A percentile compares a stretch with the other conserved stretches of the same genome.
Evolutionary conservation across 345 rosid species (phyloP).

Genomic region (Trapa bicornis): DNA sequence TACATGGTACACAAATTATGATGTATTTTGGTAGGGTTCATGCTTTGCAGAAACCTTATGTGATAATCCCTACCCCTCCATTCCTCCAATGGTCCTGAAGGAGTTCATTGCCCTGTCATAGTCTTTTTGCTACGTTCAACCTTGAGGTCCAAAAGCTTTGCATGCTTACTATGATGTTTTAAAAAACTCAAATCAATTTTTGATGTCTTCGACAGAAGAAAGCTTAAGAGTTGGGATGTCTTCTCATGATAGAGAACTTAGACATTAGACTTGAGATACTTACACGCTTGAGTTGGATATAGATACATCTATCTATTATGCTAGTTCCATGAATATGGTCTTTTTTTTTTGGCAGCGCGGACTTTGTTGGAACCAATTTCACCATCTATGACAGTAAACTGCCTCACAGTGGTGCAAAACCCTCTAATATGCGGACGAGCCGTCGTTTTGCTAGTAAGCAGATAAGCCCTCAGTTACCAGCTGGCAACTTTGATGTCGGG

Average conservation of each 20-base stretch:
- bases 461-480: conserved; percentile 86
- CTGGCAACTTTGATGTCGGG: conserved; percentile 82
- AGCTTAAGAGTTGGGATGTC: not conserved
- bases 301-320: not conserved
- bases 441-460: conserved; percentile 87
- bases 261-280: not conserved
- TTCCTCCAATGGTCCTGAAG: not conserved
- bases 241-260: not conserved
- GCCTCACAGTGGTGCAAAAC: conserved; percentile 74
- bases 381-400: conserved; percentile 81
- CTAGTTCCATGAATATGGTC: not conserved
- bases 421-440: conserved; percentile 55
- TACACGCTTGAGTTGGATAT: not conserved
- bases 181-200: not conserved
- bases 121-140: too few relatives aligned
- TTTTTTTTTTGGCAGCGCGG: conserved; percentile 42
- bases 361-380: conserved; percentile 92
- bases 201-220: not conserved
- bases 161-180: not conserved
- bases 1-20: not conserved
- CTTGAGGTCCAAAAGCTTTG: not conserved
- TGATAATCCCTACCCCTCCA: too few relatives aligned
- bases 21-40: not conserved
- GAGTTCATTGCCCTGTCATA: not conserved
- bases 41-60: not conserved